Percentiles rank a stretch among this genome's conserved stretches.
phyloP scores from a whole-genome alignment of 2,329 filamentous ascomycete genomes.

The Graphilbum sp. region DNA sequence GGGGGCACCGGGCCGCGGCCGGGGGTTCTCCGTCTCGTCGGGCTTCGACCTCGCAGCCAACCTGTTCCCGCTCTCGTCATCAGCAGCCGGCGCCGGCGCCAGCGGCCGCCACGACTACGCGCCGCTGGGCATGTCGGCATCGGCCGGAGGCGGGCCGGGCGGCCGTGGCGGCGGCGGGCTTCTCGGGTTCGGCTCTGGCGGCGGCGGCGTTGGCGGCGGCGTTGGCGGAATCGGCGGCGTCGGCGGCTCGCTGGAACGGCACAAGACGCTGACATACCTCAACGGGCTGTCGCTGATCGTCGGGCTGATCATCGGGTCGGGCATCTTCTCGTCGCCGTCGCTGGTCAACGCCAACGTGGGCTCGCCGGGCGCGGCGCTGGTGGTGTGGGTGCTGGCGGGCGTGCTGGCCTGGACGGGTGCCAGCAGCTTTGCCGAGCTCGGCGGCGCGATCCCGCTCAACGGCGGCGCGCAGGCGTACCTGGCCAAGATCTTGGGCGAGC shows the following conservation, averaged over 20 bases:
- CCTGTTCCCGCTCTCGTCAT: slow-evolving; percentile 81
- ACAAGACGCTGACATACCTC: slow-evolving; percentile 88
- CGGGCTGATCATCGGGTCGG: slow-evolving; percentile 76
- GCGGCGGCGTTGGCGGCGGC: slow-evolving; percentile 33
- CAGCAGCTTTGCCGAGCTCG: slow-evolving; percentile 63
- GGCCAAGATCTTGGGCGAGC: slow-evolving; percentile 89
- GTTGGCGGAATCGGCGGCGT: slow-evolving; percentile 30
- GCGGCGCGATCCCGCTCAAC: slow-evolving; percentile 88
- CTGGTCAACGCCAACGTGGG: slow-evolving; percentile 47
- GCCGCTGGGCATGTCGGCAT: slow-evolving; percentile 63
- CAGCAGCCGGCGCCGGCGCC: slow-evolving; percentile 45
- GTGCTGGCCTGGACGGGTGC: slow-evolving; percentile 48
- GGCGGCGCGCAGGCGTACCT: slow-evolving; percentile 89
- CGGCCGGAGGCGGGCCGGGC: slow-evolving; percentile 34
- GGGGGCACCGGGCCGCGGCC: slow-evolving; percentile 22
- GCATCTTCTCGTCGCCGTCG: slow-evolving; percentile 48
- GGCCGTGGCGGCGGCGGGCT: slow-evolving; percentile 31
- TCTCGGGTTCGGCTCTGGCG: not conserved
- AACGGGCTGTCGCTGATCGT: slow-evolving; percentile 87
- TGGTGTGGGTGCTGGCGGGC: slow-evolving; percentile 46
- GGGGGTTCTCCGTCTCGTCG: slow-evolving; percentile 80
- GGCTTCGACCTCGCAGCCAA: slow-evolving; percentile 92
- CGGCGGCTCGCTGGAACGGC: slow-evolving; percentile 66
- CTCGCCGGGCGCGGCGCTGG: slow-evolving; percentile 38
- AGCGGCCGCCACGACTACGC: slow-evolving; percentile 60